Base-by-base conservation (phyloP, 352 stramenopile species). In the Pilasporangium apinafurcum region DNA sequence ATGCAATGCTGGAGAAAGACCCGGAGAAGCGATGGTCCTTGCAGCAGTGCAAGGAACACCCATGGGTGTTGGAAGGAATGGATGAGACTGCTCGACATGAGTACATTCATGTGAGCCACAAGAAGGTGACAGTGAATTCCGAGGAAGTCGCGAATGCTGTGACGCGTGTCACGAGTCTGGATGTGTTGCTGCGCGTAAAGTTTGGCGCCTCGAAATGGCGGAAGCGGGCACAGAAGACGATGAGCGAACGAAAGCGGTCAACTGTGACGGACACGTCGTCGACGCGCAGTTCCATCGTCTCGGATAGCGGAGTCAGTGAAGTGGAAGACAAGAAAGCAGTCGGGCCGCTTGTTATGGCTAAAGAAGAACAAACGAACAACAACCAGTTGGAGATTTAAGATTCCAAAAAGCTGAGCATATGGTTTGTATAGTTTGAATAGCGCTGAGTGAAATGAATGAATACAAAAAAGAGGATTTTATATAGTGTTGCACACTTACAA, bases 131-230 rank as follows among this genome's bases (percentile, higher is more conserved):
- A 2, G 62, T 92, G 32, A 59, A 55, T 13, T 58, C 65, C 3
- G 68, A 85, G 18, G 81, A 92, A 22, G 49, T 92, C 8, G 62
- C 58, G 35, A 75, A 55, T 22, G 81, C 81, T 8, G 72, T 92
- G 39, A 92, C 77, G 13, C 72, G 75, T 21, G 78, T 92, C 27
- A 78, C 66, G 10, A 77, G 73, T n/a, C 56, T 92, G 17, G 79
- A 73, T 36, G 72, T 86, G 22, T 63, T 92, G 36, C 55, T 89
- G 48, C 79, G 75, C 25, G 74, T 92, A 22, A 87, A 92, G 53
- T 44, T 92, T 16, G 72, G 72, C 14, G 74, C 71, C 27, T 89
- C 81, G 58, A 83, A 77, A 45, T 92, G 78, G 81, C 83, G 77
- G 46, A 64, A 64, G 38, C 84, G 83, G 54, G 77, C 81, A 17